A percentile compares a stretch with the other conserved stretches of the same genome.
Conservation (phyloP, 129 eudicot species). For the Cynara cardunculus region DNA sequence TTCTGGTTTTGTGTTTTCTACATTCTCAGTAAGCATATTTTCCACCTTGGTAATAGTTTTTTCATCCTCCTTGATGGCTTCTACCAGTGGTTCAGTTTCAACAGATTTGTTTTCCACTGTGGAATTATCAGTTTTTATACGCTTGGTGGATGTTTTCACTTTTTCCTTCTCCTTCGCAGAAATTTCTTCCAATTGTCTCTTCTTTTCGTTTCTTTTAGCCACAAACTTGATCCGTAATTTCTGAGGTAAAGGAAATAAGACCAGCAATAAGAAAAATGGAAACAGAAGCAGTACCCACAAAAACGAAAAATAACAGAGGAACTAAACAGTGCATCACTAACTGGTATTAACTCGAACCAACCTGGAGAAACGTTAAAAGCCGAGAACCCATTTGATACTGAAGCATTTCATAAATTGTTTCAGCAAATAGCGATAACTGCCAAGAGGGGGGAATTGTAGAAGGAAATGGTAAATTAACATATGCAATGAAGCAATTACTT, state of each 20-base stretch:
- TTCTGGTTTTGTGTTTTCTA: slow-evolving; percentile 32
- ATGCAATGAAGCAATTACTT: not conserved
- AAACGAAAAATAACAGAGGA: not conserved
- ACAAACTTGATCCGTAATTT: slow-evolving; percentile 65
- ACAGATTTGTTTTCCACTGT: slow-evolving; percentile 36
- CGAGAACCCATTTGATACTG: slow-evolving; percentile 91
- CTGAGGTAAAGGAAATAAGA: slow-evolving; percentile 29
- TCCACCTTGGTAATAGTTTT: slow-evolving; percentile 35
- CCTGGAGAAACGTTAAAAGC: slow-evolving; percentile 76
- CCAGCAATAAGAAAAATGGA: not conserved
- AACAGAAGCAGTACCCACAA: not conserved
- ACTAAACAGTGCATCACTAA: not conserved
- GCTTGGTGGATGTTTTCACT: slow-evolving; percentile 49
- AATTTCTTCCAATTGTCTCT: slow-evolving; percentile 64
- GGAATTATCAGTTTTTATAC: slow-evolving; percentile 40
- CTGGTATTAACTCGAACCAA: slow-evolving; percentile 19
- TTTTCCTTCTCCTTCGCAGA: slow-evolving; percentile 54
- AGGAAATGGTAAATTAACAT: not conserved
- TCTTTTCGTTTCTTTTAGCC: slow-evolving; percentile 60
- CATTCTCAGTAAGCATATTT: slow-evolving; percentile 22
- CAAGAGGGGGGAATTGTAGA: not conserved
- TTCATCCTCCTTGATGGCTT: slow-evolving; percentile 29
- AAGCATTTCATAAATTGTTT: slow-evolving; percentile 89
- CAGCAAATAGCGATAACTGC: slow-evolving; percentile 92
- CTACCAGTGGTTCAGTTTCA: slow-evolving; percentile 37